Evolutionary conservation across 345 rosid species (phyloP).

Genomic region (Hibiscus syriacus): DNA sequence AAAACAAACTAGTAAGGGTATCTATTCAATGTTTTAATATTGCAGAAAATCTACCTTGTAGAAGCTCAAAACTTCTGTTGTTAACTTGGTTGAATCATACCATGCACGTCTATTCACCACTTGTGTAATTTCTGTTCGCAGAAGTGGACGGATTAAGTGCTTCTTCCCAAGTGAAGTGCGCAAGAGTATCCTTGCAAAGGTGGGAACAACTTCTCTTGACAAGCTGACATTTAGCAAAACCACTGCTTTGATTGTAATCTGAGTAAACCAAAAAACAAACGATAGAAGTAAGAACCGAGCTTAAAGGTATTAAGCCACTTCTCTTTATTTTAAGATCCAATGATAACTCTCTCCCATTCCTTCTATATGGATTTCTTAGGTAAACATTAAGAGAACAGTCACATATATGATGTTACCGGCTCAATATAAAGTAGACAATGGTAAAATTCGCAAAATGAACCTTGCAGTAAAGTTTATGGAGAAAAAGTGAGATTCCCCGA

Average conservation of each 20-base stretch:
- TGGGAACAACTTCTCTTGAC: constrained; percentile 90
- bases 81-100: constrained; percentile 80
- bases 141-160: constrained; percentile 83
- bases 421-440: neutral
- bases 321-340: neutral
- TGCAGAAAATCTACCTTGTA: constrained; percentile 56
- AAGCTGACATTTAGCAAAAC: constrained; percentile 73
- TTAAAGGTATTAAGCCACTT: neutral
- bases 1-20: neutral
- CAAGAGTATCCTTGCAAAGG: constrained; percentile 79
- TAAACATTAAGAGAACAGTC: neutral
- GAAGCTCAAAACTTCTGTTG: constrained; percentile 72
- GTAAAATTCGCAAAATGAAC: neutral
- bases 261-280: constrained; percentile 11
- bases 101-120: constrained; percentile 93
- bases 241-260: constrained; percentile 62
- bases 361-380: neutral
- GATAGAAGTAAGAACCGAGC: neutral
- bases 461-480: neutral
- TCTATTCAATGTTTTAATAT: neutral
- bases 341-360: too few relatives aligned
- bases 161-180: constrained; percentile 90
- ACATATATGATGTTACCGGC: neutral
- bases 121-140: constrained; percentile 86
- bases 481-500: neutral